These are phyloP conservation scores for Aureoboletus auriporus DNA, from an alignment of 768 basidiomycete species.

Conservation along the genomic window DNA sequence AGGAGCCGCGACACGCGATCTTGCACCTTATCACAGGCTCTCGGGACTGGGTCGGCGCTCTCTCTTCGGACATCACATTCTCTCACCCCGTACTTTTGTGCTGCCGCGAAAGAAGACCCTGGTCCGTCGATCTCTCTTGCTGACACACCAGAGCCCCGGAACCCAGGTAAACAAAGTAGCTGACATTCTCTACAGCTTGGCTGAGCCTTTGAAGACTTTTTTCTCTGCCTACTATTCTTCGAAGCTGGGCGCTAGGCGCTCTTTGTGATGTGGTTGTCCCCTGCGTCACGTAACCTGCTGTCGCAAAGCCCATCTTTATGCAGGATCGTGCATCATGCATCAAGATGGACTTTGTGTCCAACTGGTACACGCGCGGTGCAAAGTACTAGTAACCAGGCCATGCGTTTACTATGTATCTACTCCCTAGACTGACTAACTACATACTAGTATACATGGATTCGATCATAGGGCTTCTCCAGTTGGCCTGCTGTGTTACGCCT, in stretches of 20 bases:
- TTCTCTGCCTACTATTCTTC: not conserved
- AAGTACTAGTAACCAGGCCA: not conserved
- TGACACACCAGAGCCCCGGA: no score
- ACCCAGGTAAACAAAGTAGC: no score
- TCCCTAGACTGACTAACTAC: not conserved
- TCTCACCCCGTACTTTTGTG: no score
- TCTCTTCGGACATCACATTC: not conserved
- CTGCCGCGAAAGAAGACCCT: no score
- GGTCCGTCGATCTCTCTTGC: not conserved
- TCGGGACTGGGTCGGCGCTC: constrained; percentile 2
- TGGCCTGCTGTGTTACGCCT: no score
- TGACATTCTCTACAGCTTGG: no score
- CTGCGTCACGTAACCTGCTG: not conserved
- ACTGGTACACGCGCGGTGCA: not conserved
- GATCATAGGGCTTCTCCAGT: no score
- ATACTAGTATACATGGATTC: no score
- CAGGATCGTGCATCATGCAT: not conserved
- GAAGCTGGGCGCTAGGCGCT: not conserved
- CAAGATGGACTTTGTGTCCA: constrained; percentile 8
- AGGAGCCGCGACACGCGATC: constrained; percentile 6
- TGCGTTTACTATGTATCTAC: not conserved
- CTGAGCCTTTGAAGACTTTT: no score
- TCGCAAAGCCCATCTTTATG: constrained; percentile 20
- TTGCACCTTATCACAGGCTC: constrained; percentile 5
- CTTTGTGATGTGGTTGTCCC: not conserved